These are phyloP conservation scores for Glycine tomentella DNA, from an alignment of 306 rosid genomes.

Conservation along the genomic window DNA sequence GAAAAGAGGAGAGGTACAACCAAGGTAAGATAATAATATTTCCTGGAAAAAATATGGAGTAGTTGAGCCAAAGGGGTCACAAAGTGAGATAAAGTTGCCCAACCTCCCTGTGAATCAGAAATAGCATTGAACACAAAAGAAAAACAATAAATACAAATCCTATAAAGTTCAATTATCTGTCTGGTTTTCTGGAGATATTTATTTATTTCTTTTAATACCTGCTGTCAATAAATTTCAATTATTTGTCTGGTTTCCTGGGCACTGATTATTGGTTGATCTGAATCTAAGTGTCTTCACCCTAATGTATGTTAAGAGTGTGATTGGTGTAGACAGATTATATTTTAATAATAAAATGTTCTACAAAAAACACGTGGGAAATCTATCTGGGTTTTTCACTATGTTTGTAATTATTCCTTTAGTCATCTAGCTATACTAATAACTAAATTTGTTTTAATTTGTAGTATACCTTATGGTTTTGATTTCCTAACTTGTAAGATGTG, in stretches of 20 bases:
- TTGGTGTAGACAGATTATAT: not conserved
- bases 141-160: not conserved
- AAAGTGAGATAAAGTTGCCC: slow-evolving; percentile 21
- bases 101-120: slow-evolving; percentile 8
- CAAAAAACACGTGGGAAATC: not conserved
- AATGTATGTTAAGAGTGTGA: not conserved
- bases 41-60: slow-evolving; percentile 6
- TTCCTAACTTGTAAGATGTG: not conserved
- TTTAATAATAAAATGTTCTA: not conserved
- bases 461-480: not conserved
- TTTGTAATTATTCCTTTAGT: not conserved
- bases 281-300: not conserved
- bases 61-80: not conserved
- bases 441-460: slow-evolving; percentile 16
- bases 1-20: not conserved
- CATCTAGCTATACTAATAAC: not conserved
- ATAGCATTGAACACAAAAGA: not conserved
- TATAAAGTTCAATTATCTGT: not conserved
- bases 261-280: not conserved
- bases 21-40: not conserved
- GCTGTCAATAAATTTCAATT: not conserved
- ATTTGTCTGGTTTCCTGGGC: slow-evolving; percentile 2
- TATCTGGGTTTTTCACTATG: not conserved
- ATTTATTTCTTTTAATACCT: not conserved
- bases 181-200: too few relatives aligned